phyloP scores from a whole-genome alignment of 2,329 filamentous ascomycete species.

The Colletotrichum musae region DNA sequence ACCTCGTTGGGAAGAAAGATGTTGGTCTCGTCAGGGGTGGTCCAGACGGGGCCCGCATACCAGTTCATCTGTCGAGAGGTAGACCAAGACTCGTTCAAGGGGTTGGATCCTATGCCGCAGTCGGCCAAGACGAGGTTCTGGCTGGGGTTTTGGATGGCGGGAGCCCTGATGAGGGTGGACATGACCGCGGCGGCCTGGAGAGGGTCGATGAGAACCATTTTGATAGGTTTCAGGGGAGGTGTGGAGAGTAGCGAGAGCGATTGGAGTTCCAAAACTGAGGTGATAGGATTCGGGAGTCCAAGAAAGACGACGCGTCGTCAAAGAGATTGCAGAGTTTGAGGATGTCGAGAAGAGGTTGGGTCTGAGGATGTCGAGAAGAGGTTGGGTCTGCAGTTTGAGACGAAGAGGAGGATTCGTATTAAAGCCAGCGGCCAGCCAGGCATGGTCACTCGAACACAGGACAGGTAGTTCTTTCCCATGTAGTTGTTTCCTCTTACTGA shows the following conservation, averaged over 20 bases:
- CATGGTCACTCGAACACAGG: no score
- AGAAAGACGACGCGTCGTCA: background rate
- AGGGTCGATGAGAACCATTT: conserved; percentile 21
- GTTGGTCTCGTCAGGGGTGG: conserved; percentile 50
- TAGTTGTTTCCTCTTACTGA: no score
- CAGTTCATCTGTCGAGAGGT: conserved; percentile 62
- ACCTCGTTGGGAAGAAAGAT: conserved; percentile 55
- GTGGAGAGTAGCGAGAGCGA: conserved; percentile 6
- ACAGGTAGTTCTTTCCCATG: no score
- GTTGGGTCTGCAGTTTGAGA: background rate
- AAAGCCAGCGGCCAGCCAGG: no score
- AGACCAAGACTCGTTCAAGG: conserved; percentile 56
- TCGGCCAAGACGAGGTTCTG: conserved; percentile 59
- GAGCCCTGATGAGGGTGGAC: conserved; percentile 24
- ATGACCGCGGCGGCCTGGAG: conserved; percentile 26
- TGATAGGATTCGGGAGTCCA: background rate
- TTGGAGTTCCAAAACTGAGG: conserved; percentile 19
- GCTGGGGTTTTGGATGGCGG: conserved; percentile 43
- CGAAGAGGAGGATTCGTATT: background rate
- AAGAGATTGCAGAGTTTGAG: background rate
- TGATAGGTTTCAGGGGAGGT: background rate
- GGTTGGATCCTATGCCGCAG: conserved; percentile 59
- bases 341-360: background rate
- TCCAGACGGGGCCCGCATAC: conserved; percentile 57
- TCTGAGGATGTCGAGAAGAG: background rate